Evolutionary conservation across 352 stramenopile species (phyloP), one percentile per base, ranked within the genome.

Genomic region (Pythium brachiatum): DNA sequence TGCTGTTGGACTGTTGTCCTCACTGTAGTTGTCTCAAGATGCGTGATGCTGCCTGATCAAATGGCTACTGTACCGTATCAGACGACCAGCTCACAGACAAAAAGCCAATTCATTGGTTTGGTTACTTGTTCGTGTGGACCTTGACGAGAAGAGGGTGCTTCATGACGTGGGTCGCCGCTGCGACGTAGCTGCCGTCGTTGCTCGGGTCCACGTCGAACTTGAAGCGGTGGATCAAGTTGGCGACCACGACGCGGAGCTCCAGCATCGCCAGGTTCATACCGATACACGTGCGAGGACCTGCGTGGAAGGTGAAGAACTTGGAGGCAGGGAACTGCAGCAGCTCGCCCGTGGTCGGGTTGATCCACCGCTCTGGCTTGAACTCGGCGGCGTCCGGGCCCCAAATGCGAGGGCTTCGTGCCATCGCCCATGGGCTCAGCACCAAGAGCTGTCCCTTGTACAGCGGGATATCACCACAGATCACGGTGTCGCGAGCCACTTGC

Each of bases 401-500:
- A 12, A 79, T 21, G 2, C 32, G 29, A 36, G 48, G 47, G 9
- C 54, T 60, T 15, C 73, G 51, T 7, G 61, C 69, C 43, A 84
- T 77, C 7, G 54, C 53, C 56, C 72, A 85, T 11, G 57, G 39
- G 16, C 55, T 26, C n/a, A 83, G 68, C 1, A 48, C 52, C 4
- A 77, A 62, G 3, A 38, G 43, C 12, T 43, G 29, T 23, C 74
- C 74, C 31, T 66, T 62, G 13, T 23, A 21, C 2, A 82, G 50
- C 11, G 47, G 53, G 21, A 76, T 55, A 18, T 57, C 43, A 15
- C 46, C 60, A 27, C 72, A 73, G 11, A 89, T 56, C 29, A 68
- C 74, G n/a, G 79, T 85, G 53, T 90, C 83, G 3, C 66, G 50
- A 26, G 81, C 78, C n/a, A 68, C 75, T 56, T 84, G 66, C 57